These are phyloP conservation scores for Wallacemonas sp. DNA, from an alignment of 208 protist genomes.

Conservation along the genomic window DNA sequence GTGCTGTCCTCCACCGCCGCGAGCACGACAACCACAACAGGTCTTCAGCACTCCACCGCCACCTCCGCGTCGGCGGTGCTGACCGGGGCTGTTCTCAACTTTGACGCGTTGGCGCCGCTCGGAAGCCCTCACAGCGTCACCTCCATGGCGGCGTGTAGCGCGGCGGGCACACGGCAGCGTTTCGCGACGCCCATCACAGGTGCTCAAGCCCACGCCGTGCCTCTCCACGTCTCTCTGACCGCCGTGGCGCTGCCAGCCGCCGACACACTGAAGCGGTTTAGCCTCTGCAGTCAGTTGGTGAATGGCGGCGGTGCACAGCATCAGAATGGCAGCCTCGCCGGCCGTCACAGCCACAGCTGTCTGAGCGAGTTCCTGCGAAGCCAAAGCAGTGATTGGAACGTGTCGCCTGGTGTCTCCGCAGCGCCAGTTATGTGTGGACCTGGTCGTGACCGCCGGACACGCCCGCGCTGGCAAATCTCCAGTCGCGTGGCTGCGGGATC, in stretches of 20 bases:
- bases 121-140: no score
- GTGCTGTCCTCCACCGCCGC: no score
- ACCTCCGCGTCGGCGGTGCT: no score
- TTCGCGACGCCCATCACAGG: no score
- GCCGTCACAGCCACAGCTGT: not conserved
- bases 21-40: no score
- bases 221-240: not conserved
- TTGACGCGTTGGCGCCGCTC: no score
- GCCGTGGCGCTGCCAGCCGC: no score
- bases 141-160: no score
- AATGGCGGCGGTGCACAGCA: not conserved
- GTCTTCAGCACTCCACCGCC: no score
- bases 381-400: constrained; percentile 10
- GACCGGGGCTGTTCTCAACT: no score
- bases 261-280: not conserved
- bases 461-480: constrained; percentile 9
- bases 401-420: not conserved
- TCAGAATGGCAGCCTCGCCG: not conserved
- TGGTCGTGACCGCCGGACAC: not conserved
- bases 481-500: not conserved
- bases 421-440: not conserved
- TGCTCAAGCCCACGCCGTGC: not conserved
- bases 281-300: constrained; percentile 11
- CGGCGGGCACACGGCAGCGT: no score
- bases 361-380: not conserved